Percentiles rank a stretch among this genome's conserved stretches.
These are phyloP conservation scores for Cryptococcus sp. DNA, from an alignment of 1,284 basidiomycete genomes.

Conservation along the genomic window DNA sequence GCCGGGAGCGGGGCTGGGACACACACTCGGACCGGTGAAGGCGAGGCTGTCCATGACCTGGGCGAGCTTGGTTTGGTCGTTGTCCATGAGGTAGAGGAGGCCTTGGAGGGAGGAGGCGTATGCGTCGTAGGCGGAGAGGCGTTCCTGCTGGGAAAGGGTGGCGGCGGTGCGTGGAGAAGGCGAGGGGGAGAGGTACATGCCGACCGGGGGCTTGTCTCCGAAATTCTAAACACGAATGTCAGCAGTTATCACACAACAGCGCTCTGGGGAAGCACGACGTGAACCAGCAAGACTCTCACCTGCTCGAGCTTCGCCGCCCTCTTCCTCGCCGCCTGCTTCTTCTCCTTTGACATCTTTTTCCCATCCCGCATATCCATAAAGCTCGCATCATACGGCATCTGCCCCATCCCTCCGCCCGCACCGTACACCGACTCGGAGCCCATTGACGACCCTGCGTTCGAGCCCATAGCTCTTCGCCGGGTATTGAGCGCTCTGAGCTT, in stretches of 20 bases:
- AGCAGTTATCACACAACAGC: background rate
- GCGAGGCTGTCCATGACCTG: constrained; percentile 30
- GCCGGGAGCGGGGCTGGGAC: constrained; percentile 10
- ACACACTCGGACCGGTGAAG: background rate
- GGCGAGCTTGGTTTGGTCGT: constrained; percentile 27
- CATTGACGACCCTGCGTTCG: background rate
- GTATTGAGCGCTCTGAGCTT: background rate
- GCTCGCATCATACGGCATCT: constrained; percentile 9
- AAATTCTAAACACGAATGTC: constrained; percentile 17
- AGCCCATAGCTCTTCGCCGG: background rate
- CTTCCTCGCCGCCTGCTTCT: constrained; percentile 25
- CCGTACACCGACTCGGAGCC: background rate
- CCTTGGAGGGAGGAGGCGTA: constrained; percentile 30
- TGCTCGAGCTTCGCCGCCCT: constrained; percentile 35
- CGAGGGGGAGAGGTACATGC: constrained; percentile 17
- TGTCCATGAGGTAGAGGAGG: constrained; percentile 33
- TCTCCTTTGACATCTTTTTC: constrained; percentile 15
- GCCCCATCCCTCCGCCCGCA: background rate
- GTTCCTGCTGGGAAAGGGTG: background rate
- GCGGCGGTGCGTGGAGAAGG: background rate
- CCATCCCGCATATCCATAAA: constrained; percentile 20
- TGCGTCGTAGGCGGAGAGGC: background rate
- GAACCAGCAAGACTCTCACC: constrained; percentile 9
- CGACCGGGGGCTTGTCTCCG: constrained; percentile 28
- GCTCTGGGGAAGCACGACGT: too few relatives aligned